phyloP scores from a whole-genome alignment of 2,329 filamentous ascomycete genomes.

The Pseudopyrenochaeta lycopersici region DNA sequence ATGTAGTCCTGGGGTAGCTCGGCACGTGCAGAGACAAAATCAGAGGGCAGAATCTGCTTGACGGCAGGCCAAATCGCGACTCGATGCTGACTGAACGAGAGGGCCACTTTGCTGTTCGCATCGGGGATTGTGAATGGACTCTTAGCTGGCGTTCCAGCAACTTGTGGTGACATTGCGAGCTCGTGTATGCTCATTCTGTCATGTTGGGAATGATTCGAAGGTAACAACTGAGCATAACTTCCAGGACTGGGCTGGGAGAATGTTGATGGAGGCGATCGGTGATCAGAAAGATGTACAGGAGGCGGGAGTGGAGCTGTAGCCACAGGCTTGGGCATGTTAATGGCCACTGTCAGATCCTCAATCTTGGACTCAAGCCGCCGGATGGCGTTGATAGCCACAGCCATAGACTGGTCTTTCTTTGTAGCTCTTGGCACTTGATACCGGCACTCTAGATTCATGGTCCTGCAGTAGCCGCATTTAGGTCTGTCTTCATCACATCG shows the following conservation, averaged over 20 bases:
- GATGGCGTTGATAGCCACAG: conserved; percentile 64
- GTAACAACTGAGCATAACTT: conserved; percentile 11
- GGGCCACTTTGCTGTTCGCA: conserved; percentile 37
- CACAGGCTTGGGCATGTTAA: conserved; percentile 29
- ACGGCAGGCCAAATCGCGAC: conserved; percentile 61
- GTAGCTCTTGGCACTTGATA: conserved; percentile 64
- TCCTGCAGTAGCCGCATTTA: conserved; percentile 60
- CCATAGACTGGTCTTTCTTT: conserved; percentile 64
- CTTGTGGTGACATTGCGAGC: conserved; percentile 35
- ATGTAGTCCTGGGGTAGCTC: conserved; percentile 59
- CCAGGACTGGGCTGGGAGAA: conserved; percentile 42
- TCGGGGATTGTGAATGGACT: conserved; percentile 32
- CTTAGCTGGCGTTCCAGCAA: conserved; percentile 34
- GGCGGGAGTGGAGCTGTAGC: conserved; percentile 12
- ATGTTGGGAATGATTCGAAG: conserved; percentile 19
- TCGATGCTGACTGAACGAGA: conserved; percentile 62
- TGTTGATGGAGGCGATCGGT: conserved; percentile 36
- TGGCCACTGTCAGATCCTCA: conserved; percentile 56
- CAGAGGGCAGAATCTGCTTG: conserved; percentile 53
- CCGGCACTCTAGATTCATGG: conserved; percentile 59
- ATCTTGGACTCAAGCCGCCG: conserved; percentile 63
- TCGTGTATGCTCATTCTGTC: conserved; percentile 33
- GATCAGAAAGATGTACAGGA: conserved; percentile 26
- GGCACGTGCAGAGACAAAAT: conserved; percentile 49
- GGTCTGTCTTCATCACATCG: conserved; percentile 65